phyloP scores from a whole-genome alignment of 2,329 filamentous ascomycete genomes.

The Alternaria sp. region DNA sequence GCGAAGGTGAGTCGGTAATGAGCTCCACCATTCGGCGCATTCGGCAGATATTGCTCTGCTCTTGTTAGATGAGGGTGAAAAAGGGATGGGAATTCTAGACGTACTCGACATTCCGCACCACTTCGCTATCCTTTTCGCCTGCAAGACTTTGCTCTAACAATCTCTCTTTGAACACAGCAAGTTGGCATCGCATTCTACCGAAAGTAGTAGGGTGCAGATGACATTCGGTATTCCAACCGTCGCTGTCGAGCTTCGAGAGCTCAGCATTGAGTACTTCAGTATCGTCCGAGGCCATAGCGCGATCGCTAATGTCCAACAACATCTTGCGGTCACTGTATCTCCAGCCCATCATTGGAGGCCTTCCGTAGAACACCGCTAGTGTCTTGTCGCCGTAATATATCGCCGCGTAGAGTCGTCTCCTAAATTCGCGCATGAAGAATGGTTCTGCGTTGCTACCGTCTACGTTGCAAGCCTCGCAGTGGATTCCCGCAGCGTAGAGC shows the following conservation, averaged over 20 bases:
- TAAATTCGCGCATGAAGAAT: slow-evolving; percentile 40
- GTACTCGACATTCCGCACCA: slow-evolving; percentile 40
- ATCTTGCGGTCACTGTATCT: slow-evolving; percentile 42
- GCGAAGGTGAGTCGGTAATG: slow-evolving; percentile 38
- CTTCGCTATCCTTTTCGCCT: slow-evolving; percentile 37
- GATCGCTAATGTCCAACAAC: slow-evolving; percentile 42
- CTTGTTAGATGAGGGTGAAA: slow-evolving; percentile 3
- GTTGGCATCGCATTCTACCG: slow-evolving; percentile 34
- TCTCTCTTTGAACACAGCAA: slow-evolving; percentile 40
- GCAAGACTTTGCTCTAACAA: slow-evolving; percentile 43
- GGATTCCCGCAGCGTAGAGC: slow-evolving; percentile 43
- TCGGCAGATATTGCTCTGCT: slow-evolving; percentile 36
- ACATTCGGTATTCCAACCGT: slow-evolving; percentile 43
- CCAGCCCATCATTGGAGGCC: slow-evolving; percentile 45
- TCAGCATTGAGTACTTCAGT: slow-evolving; percentile 30
- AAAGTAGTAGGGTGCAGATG: slow-evolving; percentile 35
- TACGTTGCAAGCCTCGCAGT: slow-evolving; percentile 39
- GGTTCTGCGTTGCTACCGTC: slow-evolving; percentile 29
- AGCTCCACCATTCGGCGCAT: slow-evolving; percentile 36
- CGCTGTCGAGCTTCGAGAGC: slow-evolving; percentile 34
- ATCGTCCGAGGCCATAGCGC: slow-evolving; percentile 33
- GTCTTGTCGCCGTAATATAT: slow-evolving; percentile 44
- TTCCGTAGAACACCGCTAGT: slow-evolving; percentile 43
- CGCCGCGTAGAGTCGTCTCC: slow-evolving; percentile 38
- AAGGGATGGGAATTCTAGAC: background rate